These are phyloP conservation scores for Ganoderma sinense DNA, from an alignment of 1,284 basidiomycete species.

Conservation along the genomic window DNA sequence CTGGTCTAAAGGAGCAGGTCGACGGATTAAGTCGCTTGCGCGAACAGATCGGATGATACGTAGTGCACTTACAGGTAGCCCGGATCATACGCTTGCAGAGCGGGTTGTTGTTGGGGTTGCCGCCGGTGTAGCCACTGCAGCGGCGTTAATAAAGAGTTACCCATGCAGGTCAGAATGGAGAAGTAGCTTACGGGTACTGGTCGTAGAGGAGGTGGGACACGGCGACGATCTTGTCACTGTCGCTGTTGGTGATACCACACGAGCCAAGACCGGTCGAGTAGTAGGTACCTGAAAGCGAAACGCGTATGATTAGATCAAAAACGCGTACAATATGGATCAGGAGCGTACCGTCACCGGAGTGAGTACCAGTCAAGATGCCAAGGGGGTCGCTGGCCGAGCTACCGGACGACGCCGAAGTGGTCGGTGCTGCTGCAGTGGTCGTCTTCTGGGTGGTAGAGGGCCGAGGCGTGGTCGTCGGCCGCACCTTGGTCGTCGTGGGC, in stretches of 20 bases:
- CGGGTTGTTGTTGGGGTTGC: slow-evolving; percentile 71
- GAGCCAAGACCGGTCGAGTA: slow-evolving; percentile 71
- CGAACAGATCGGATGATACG: neutral
- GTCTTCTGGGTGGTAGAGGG: slow-evolving; percentile 4
- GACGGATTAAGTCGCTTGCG: neutral
- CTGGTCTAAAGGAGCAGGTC: slow-evolving; percentile 46
- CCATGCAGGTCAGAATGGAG: neutral
- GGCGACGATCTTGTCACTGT: slow-evolving; percentile 66
- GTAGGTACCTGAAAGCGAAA: slow-evolving; percentile 53
- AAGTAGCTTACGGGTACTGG: slow-evolving; percentile 58
- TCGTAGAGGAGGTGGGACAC: slow-evolving; percentile 68
- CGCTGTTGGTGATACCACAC: slow-evolving; percentile 68
- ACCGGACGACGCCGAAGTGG: slow-evolving; percentile 27
- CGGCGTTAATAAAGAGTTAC: neutral
- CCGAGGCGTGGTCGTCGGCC: slow-evolving; percentile 39
- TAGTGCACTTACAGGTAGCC: slow-evolving; percentile 53
- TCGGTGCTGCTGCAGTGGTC: slow-evolving; percentile 9
- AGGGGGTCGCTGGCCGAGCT: slow-evolving; percentile 25
- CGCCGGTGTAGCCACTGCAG: slow-evolving; percentile 55
- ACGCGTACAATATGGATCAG: neutral
- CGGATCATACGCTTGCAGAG: slow-evolving; percentile 58
- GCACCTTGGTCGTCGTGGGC: slow-evolving; percentile 37
- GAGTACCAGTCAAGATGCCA: slow-evolving; percentile 52
- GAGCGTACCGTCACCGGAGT: slow-evolving; percentile 57
- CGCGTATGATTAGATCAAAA: neutral